Conservation (phyloP, 305 asterid genomes). For the Plantago coronopus region DNA sequence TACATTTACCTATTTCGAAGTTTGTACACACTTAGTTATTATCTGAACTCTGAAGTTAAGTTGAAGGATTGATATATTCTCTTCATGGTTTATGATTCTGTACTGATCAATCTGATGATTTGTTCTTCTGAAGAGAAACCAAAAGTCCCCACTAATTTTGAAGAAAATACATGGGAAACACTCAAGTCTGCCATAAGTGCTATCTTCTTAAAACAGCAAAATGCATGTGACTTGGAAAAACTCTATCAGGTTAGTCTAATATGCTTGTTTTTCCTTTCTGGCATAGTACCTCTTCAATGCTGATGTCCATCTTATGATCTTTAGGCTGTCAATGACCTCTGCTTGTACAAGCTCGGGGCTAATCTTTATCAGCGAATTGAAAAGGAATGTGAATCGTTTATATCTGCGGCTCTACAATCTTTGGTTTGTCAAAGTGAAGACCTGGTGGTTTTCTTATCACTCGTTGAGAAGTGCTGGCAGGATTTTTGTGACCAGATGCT, state of each 20-base stretch:
- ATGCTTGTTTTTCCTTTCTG: conserved; percentile 9
- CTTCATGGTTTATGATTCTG: conserved; percentile 11
- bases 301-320: conserved; percentile 13
- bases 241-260: conserved; percentile 51
- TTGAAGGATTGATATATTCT: not conserved
- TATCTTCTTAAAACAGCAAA: conserved; percentile 83
- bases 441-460: conserved; percentile 57
- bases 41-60: not conserved
- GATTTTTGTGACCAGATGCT: conserved; percentile 92
- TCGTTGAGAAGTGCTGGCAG: conserved; percentile 57
- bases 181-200: conserved; percentile 88
- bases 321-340: conserved; percentile 61
- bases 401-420: conserved; percentile 42
- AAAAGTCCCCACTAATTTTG: conserved; percentile 69
- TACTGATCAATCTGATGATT: conserved; percentile 20
- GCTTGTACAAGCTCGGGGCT: conserved; percentile 68
- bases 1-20: no score
- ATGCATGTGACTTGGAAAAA: conserved; percentile 66
- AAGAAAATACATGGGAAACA: conserved; percentile 89
- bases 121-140: conserved; percentile 65
- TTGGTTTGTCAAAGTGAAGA: conserved; percentile 66
- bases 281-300: conserved; percentile 11
- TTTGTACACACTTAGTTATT: no score
- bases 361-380: conserved; percentile 55
- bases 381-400: conserved; percentile 54